These are phyloP conservation scores for Starmerella gropengiesseri DNA, from an alignment of 805 yeast species.

Conservation along the genomic window DNA sequence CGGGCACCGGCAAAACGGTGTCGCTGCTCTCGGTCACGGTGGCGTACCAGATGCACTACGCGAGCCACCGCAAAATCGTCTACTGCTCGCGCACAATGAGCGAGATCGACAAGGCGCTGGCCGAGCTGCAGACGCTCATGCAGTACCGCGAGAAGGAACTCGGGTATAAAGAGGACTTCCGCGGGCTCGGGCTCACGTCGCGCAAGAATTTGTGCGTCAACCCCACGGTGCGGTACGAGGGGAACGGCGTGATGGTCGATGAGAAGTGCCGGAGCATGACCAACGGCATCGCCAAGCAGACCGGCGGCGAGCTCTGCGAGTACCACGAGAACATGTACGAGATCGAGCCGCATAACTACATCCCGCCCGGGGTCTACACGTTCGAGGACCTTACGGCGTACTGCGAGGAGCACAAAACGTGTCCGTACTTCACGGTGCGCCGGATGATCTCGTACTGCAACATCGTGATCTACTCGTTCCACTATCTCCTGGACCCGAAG, in stretches of 20 bases:
- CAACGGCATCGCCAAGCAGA: conserved; percentile 70
- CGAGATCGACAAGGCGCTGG: conserved; percentile 92
- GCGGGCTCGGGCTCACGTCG: conserved; percentile 88
- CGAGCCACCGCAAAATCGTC: conserved; percentile 86
- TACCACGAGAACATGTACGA: conserved; percentile 85
- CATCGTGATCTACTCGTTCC: conserved; percentile 90
- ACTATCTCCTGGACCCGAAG: conserved; percentile 90
- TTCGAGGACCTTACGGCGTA: conserved; percentile 72
- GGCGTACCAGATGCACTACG: conserved; percentile 87
- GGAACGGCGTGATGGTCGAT: conserved; percentile 87
- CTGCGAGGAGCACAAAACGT: conserved; percentile 68
- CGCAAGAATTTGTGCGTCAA: conserved; percentile 91
- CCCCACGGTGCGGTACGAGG: conserved; percentile 74
- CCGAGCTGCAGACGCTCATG: conserved; percentile 83
- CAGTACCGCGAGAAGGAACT: conserved; percentile 70
- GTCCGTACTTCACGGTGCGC: conserved; percentile 96
- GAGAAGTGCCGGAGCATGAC: conserved; percentile 93
- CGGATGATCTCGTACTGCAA: conserved; percentile 91
- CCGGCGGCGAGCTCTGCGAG: conserved; percentile 58
- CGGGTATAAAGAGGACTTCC: conserved; percentile 78
- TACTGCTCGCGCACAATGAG: conserved; percentile 99
- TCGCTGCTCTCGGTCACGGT: conserved; percentile 83
- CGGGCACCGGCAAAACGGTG: conserved; percentile 97
- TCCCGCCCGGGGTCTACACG: conserved; percentile 90
- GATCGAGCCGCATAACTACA: conserved; percentile 73